Evolutionary conservation across 2,329 filamentous ascomycete genomes (phyloP).

Genomic region (Ambrosiella xylebori): DNA sequence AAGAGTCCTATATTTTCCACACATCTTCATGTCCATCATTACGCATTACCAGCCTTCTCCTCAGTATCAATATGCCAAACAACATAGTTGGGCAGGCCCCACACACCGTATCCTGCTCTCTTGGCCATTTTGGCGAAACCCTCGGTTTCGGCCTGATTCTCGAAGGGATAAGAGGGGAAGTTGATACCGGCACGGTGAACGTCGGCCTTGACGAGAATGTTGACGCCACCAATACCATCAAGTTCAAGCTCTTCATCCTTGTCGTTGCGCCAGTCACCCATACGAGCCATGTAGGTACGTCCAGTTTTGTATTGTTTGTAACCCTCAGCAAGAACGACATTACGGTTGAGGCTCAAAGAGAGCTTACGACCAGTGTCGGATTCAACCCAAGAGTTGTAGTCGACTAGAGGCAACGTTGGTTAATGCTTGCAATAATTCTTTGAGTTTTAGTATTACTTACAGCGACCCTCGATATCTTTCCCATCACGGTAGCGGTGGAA

Average conservation of each 20-base stretch:
- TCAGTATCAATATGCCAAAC: constrained; percentile 98
- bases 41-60: constrained; percentile 70
- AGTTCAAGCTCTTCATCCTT: constrained; percentile 85
- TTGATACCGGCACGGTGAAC: constrained; percentile 98
- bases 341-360: constrained; percentile 53
- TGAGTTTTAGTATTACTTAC: constrained; percentile 32
- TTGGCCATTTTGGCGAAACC: constrained; percentile 99
- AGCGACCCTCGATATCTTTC: constrained; percentile 83
- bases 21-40: not conserved
- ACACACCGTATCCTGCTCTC: constrained; percentile 79
- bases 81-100: constrained; percentile 89
- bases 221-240: constrained; percentile 92
- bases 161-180: constrained; percentile 90
- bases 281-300: constrained; percentile 70
- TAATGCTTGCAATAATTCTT: not conserved
- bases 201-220: constrained; percentile 93
- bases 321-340: constrained; percentile 76
- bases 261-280: constrained; percentile 85
- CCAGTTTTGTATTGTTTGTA: constrained; percentile 90
- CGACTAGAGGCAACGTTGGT: constrained; percentile 39
- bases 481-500: constrained; percentile 73
- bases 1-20: not conserved
- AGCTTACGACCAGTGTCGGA: constrained; percentile 69
- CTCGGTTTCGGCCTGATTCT: constrained; percentile 97
- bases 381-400: constrained; percentile 99